phyloP scores from a whole-genome alignment of 345 rosid genomes.

The Combretum micranthum region DNA sequence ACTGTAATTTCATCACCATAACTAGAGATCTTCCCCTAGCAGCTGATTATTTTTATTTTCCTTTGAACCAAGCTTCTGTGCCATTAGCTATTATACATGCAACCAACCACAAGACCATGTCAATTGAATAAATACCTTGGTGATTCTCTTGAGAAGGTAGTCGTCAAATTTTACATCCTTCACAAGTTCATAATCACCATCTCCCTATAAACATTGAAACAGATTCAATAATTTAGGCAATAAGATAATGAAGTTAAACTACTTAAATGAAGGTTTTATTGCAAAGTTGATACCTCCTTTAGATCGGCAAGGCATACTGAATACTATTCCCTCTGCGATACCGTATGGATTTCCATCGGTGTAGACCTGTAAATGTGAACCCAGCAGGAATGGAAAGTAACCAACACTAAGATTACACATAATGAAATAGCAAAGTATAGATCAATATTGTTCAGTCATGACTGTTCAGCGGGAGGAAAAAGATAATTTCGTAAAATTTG shows the following conservation, averaged over 20 bases:
- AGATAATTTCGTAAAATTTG: too few relatives aligned
- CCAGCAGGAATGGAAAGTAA: not conserved
- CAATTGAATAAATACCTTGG: slow-evolving; percentile 44
- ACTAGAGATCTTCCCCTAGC: too few relatives aligned
- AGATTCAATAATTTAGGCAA: slow-evolving; percentile 4
- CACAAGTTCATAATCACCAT: slow-evolving; percentile 91
- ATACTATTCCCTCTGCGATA: slow-evolving; percentile 75
- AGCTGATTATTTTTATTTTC: too few relatives aligned
- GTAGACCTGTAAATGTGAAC: slow-evolving; percentile 49
- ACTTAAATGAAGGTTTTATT: not conserved
- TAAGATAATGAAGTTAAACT: not conserved
- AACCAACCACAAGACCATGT: not conserved
- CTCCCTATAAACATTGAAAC: slow-evolving; percentile 46
- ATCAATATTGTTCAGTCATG: too few relatives aligned
- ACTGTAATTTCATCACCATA: too few relatives aligned
- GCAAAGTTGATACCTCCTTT: slow-evolving; percentile 32
- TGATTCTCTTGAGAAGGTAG: slow-evolving; percentile 67
- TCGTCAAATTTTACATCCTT: slow-evolving; percentile 77
- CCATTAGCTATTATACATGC: too few relatives aligned
- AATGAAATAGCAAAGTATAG: too few relatives aligned
- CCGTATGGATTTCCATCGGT: slow-evolving; percentile 88
- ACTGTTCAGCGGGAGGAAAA: too few relatives aligned
- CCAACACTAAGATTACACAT: not conserved
- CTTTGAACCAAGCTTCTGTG: too few relatives aligned
- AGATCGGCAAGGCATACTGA: slow-evolving; percentile 99